These are phyloP conservation scores for Populus alba DNA, from an alignment of 345 rosid genomes.

Conservation along the genomic window DNA sequence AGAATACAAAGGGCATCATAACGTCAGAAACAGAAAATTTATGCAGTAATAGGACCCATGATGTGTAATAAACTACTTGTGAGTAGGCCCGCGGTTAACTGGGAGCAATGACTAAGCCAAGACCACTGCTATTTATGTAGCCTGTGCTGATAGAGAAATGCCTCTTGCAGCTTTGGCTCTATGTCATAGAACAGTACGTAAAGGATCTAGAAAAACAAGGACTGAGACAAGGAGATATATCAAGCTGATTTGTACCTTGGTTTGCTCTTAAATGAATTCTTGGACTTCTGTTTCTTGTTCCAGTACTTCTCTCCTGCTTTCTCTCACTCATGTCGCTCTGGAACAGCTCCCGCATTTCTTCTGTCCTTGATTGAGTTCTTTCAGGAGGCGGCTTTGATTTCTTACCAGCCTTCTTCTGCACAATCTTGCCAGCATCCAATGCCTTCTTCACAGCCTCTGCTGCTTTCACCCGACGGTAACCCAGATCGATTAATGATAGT, in stretches of 20 bases:
- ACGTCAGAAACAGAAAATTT: too few relatives aligned
- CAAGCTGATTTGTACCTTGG: conserved; percentile 55
- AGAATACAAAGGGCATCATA: too few relatives aligned
- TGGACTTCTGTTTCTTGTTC: conserved; percentile 48
- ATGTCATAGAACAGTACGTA: too few relatives aligned
- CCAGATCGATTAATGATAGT: conserved; percentile 65
- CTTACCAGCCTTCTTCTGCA: conserved; percentile 40
- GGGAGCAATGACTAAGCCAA: not conserved
- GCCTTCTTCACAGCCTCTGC: conserved; percentile 77
- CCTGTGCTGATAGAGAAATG: too few relatives aligned
- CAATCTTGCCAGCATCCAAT: conserved; percentile 61
- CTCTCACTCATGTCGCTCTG: conserved; percentile 77
- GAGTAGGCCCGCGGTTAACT: too few relatives aligned
- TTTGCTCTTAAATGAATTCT: conserved; percentile 88
- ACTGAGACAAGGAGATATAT: not conserved
- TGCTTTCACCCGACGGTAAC: conserved; percentile 84
- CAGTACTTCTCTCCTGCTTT: conserved; percentile 51
- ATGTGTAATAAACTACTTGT: too few relatives aligned
- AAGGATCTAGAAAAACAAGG: not conserved
- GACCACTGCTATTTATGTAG: too few relatives aligned
- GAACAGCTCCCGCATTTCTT: conserved; percentile 81
- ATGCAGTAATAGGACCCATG: too few relatives aligned
- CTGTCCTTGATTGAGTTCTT: conserved; percentile 55
- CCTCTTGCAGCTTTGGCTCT: not conserved
- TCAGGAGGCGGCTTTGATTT: conserved; percentile 43